Evolutionary conservation across 305 asterid genomes (phyloP), one percentile per base, ranked within the genome.

Genomic region (Fraxinus latifolia): DNA sequence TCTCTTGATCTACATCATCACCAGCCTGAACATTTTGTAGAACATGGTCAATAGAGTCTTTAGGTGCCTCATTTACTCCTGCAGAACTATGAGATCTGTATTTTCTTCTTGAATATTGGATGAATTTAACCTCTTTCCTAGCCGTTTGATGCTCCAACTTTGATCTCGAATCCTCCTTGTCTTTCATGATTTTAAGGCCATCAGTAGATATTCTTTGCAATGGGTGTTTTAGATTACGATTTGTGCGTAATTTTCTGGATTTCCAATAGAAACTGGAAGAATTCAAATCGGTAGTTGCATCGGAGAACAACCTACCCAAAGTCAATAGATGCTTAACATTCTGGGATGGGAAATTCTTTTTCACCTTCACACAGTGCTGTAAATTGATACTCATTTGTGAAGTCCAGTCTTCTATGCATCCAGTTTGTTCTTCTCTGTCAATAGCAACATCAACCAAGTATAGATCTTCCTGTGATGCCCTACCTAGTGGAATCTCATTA

Each of bases 221-320:
- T 58, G 84, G 47, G 65, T 31, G 77, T 76, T 87, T 88, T 50
- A 42, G 68, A 79, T 80, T 83, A 80, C 93, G 89, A 76, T 83
- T 94, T 44, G 99, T 89, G 80, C 99, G 98, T 31, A 81, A 83
- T 87, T 93, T 96, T 85, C 97, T 91, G 78, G 95, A 93, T 77
- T 81, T 84, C 98, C 99, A 96, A 82, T 88, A 87, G 34, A 86
- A 32, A 72, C 84, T 55, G 73, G 90, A 86, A 74, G 85, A 55
- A 78, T 87, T 85, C 42, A 87, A 82, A 77, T 82, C 36, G 31
- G 80, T 84, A 84, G 86, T 68, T 79, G 75, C 83, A 67, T 83
- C 89, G 74, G 90, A 81, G 84, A 90, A 91, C 84, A 94, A 82
- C 19, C 95, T 95, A 74, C 85, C 91, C 84, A 96, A 86, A 73